Evolutionary conservation across 169 alveolate genomes (phyloP), one percentile per base, ranked within the genome.

Genomic region (Plasmodium gaboni): DNA sequence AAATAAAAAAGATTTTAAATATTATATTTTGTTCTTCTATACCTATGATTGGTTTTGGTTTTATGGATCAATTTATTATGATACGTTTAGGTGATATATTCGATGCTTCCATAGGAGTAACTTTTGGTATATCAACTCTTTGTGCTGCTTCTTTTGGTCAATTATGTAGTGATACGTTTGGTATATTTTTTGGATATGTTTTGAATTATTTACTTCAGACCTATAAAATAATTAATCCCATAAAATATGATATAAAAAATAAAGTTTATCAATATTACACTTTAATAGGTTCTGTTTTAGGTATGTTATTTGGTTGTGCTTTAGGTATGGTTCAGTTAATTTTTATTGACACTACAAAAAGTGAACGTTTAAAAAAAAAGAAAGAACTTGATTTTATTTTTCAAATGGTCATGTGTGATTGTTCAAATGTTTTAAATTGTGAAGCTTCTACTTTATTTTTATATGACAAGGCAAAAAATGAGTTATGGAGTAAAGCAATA

Each of bases 391-490:
- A 76, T 63, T 76, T 76, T 28, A 76, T 76, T 51, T 76, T 76
- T 51, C 89, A 76, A 76, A 76, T 76, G 89, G 89, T 76, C n/a
- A 76, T 76, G 89, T 76, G 74, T 59, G 89, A 76, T 76, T 76
- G 89, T 65, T 65, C 89, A 17, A 65, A 76, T 44, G 67, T 76
- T 19, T 64, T 76, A 64, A 76, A 76, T 42, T 76, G 89, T 68
- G 89, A 76, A 76, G 17, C 89, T 7, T 76, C 89, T 4, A 76
- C 89, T 9, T 55, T 76, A 17, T 76, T 76, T 76, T 42, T 76
- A 32, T 76, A 76, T 68, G 89, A 76, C 28, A 76, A 76, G 28
- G 78, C 74, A 28, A 76, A 76, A 76, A 76, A 76, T 19, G 89
- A 76, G 10, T 76, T 76, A 63, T 76, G 89, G 89, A 76, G 89